Evolutionary conservation across 1,284 basidiomycete genomes (phyloP).

Genomic region (Ustilago esculenta): DNA sequence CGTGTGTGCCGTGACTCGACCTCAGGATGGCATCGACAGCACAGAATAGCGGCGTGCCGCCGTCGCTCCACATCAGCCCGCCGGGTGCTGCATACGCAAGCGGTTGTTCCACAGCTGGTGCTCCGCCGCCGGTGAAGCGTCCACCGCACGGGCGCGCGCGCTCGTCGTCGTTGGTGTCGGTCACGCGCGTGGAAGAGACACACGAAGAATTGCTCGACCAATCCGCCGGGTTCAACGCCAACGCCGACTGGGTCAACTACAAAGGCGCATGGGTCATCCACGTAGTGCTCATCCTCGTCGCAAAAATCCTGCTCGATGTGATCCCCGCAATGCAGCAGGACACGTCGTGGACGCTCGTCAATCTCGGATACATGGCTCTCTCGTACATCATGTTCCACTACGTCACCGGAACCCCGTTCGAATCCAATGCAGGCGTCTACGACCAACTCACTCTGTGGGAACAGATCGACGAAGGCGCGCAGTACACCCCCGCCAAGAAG

Average conservation of each 20-base stretch:
- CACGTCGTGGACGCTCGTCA: conserved; percentile 94
- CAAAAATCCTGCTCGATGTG: conserved; percentile 92
- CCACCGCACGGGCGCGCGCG: conserved; percentile 29
- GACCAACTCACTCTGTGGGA: conserved; percentile 98
- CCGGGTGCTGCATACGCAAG: conserved; percentile 23
- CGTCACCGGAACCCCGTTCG: conserved; percentile 96
- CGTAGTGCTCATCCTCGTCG: conserved; percentile 86
- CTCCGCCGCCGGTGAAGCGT: conserved; percentile 38
- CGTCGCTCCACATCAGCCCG: conserved; percentile 40
- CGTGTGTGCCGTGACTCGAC: too few species aligned
- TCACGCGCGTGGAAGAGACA: conserved; percentile 68
- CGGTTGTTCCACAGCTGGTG: conserved; percentile 13
- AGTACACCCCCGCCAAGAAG: conserved; percentile 98
- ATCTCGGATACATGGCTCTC: conserved; percentile 88
- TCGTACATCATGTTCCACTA: conserved; percentile 99
- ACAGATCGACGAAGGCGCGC: conserved; percentile 97
- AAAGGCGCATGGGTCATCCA: conserved; percentile 98
- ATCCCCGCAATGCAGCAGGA: conserved; percentile 93
- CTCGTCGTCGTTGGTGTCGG: conserved; percentile 65
- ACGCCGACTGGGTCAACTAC: conserved; percentile 97
- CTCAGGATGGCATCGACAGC: conserved; percentile 5
- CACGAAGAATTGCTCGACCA: conserved; percentile 69
- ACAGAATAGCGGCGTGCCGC: conserved; percentile 11
- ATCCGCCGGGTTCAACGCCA: conserved; percentile 75
- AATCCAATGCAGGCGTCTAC: conserved; percentile 86